Base-by-base conservation (phyloP, 169 alveolate genomes). In the Eimeria praecox region DNA sequence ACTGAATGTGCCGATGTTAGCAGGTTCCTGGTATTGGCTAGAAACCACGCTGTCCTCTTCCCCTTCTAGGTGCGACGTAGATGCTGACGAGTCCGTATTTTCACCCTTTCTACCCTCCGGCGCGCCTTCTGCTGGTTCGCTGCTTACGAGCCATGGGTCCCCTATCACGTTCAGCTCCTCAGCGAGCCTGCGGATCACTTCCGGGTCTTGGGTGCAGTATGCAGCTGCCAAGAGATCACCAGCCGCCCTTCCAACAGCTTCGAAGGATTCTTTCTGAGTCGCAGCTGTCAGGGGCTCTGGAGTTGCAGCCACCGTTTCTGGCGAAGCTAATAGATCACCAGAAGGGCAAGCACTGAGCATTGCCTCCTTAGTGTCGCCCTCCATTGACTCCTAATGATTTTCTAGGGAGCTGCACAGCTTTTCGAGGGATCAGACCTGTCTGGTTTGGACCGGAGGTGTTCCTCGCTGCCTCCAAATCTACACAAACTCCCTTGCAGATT, bases 161-260 rank as follows among this genome's bases (percentile, higher is more conserved):
- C 54, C 78, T 9, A 62, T 22, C 9, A 86, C 38, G 14, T 66
- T 16, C 54, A 54, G 78, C 56, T 42, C 92, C 42, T 59, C 59
- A 71, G 42, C 66, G 24, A 86, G 59, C 38, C 40, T 86, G 40
- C 20, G 92, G 38, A 59, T 40, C 59, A 86, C 59, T 59, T 52
- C 38, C 18, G 92, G 77, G 69, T 59, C 75, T 59, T 86, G 62
- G 8, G 80, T 4, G 80, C 80, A 86, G 78, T 35, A 86, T 27
- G 78, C 92, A 59, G 52, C 54, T 2, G 62, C 92, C 24, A 86
- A 42, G 27, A 86, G 92, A 9, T 35, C 52, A n/a, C 82, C 78
- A 22, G 64, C 27, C 20, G 92, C 92, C 80, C 40, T 71, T 24
- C 92, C 92, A 18, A 86, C 33, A 10, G 22, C 40, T 2, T 24